Percentiles rank a stretch among this genome's conserved stretches.
Evolutionary conservation across 2,329 filamentous ascomycete genomes (phyloP).

Genomic region (Cyphellophora attinorum): DNA sequence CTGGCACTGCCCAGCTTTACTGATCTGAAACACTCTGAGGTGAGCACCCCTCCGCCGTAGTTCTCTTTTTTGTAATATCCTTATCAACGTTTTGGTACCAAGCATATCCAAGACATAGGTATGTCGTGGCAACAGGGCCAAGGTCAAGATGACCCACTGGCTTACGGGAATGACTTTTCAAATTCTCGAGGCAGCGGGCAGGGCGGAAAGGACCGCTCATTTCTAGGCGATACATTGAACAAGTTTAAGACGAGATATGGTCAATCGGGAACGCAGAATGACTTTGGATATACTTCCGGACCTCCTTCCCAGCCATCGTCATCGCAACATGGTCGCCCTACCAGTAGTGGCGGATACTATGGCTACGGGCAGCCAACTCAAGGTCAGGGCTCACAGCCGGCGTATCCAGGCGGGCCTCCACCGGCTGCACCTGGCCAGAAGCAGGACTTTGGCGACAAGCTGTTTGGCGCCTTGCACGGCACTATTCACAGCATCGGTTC

Average conservation of each 20-base stretch:
- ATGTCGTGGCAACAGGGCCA: conserved; percentile 12
- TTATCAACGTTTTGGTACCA: no score
- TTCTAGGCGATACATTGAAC: conserved; percentile 43
- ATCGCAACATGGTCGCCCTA: not conserved
- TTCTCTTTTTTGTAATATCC: no score
- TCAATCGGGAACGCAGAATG: not conserved
- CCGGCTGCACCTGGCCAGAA: conserved; percentile 9
- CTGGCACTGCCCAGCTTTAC: no score
- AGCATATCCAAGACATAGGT: no score
- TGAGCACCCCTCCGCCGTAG: no score
- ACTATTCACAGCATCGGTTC: conserved; percentile 37
- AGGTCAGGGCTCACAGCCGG: conserved; percentile 6
- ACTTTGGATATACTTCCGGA: conserved; percentile 1
- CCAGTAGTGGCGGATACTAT: conserved; percentile 1
- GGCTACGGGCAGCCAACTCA: conserved; percentile 2
- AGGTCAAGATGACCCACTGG: conserved; percentile 40
- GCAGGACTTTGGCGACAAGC: conserved; percentile 23
- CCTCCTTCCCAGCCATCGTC: conserved; percentile 2
- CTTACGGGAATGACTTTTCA: conserved; percentile 44
- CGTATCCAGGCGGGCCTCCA: conserved; percentile 17
- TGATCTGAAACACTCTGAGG: no score
- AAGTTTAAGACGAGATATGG: conserved; percentile 33
- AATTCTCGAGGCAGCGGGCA: conserved; percentile 22
- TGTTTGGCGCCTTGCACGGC: conserved; percentile 42
- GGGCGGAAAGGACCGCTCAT: conserved; percentile 36